Conservation (phyloP, 768 basidiomycete genomes). For the Pisolithus tinctorius region DNA sequence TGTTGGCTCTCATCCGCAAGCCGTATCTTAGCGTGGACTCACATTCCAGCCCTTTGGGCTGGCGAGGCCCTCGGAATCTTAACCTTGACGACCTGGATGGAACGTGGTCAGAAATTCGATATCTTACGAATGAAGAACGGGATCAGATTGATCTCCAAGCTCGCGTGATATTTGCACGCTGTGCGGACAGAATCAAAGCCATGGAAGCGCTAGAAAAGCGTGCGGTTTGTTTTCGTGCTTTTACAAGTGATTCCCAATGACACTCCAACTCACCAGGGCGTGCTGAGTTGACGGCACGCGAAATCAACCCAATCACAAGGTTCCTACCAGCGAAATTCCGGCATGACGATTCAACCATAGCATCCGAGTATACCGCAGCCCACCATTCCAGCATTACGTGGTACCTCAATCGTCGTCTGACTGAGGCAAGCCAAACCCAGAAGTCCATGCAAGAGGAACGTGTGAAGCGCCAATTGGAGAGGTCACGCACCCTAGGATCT, state of each 20-base stretch:
- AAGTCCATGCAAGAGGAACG: slow-evolving; percentile 94
- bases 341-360: slow-evolving; percentile 43
- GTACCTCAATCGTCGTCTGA: slow-evolving; percentile 78
- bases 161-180: slow-evolving; percentile 75
- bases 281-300: slow-evolving; percentile 56
- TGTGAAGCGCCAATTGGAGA: slow-evolving; percentile 79
- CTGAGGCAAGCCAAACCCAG: slow-evolving; percentile 71
- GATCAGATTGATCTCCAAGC: slow-evolving; percentile 95
- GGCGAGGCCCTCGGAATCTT: slow-evolving; percentile 44
- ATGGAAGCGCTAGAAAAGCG: slow-evolving; percentile 88
- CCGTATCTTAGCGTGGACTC: slow-evolving; percentile 83
- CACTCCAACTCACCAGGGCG: slow-evolving; percentile 42
- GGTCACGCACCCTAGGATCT: slow-evolving; percentile 76
- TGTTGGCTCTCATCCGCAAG: slow-evolving; percentile 71
- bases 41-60: slow-evolving; percentile 42
- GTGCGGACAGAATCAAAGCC: slow-evolving; percentile 79
- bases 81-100: slow-evolving; percentile 47
- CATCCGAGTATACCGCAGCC: slow-evolving; percentile 70
- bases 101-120: slow-evolving; percentile 57
- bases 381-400: slow-evolving; percentile 92
- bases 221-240: slow-evolving; percentile 36
- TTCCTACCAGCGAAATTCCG: slow-evolving; percentile 67
- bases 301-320: slow-evolving; percentile 57
- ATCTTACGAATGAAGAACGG: slow-evolving; percentile 83
- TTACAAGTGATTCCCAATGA: slow-evolving; percentile 11